Evolutionary conservation across 148 eudicot species (phyloP).

Genomic region (Chenopodium formosanum): DNA sequence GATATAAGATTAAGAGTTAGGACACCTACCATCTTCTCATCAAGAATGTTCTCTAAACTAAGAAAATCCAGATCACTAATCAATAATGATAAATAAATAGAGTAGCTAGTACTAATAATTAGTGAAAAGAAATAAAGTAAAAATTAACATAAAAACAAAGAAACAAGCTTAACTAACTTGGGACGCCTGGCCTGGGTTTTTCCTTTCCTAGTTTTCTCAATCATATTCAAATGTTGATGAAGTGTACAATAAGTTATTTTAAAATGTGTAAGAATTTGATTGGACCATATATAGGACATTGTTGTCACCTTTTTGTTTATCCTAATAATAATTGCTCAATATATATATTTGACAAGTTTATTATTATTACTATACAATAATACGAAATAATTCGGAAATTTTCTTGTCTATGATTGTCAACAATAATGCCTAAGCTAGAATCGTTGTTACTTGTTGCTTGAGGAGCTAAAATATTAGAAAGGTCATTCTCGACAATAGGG

Average conservation of each 20-base stretch:
- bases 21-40: not conserved
- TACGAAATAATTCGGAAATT: no score
- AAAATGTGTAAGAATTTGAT: not conserved
- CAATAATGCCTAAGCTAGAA: no score
- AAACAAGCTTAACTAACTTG: not conserved
- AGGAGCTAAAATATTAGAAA: no score
- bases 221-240: not conserved
- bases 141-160: not conserved
- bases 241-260: not conserved
- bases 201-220: not conserved
- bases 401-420: no score
- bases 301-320: slow-evolving; percentile 5
- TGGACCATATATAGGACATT: not conserved
- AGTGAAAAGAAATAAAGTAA: not conserved
- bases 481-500: no score
- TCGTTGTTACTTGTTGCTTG: no score
- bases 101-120: no score
- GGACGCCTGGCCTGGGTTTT: not conserved
- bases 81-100: no score
- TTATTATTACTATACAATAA: no score
- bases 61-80: no score
- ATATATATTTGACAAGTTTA: not conserved
- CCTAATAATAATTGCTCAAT: not conserved
- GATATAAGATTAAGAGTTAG: not conserved
- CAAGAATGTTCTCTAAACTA: not conserved